Base-by-base conservation (phyloP, 331 rosid genomes). In the Quercus phellos region DNA sequence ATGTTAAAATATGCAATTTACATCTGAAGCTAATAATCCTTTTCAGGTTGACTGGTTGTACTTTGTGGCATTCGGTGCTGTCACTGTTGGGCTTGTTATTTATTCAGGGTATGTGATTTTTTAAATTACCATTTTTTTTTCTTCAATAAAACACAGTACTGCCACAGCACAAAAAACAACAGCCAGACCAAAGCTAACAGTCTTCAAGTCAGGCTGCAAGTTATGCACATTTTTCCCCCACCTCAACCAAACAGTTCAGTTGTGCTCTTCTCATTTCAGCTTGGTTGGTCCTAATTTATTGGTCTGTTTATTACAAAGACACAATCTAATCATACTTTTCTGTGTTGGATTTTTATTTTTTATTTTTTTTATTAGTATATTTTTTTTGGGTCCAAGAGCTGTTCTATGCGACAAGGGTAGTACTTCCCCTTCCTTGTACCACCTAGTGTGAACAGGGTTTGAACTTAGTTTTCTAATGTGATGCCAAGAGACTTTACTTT, bases 1-100 rank as follows among this genome's bases (percentile, higher is more conserved):
- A 12, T 10, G 51, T 16, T 84, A 51, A 43, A 68, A 71, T 12
- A 27, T 73, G 63, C 58, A 74, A 71, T 80, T 77, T 46, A 55
- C 59, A n/a, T 76, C 53, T 76, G 24, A 81, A 29, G 34, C 79
- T 66, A 75, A 77, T 60, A 21, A 64, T 77, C 73, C 70, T 81
- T 83, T 80, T 46, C 85, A 94, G 99, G 97, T 94, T 66, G 99
- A 94, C 84, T 94, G 99, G 99, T 85, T 94, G 90, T 94, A 92
- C 86, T 92, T 80, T 74, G 72, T 92, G 72, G 97, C 98, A 11
- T 94, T 94, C 68, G 97, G 87, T 61, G 88, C 82, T 46, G 97
- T 94, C 58, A 75, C 83, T 13, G 32, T 76, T 76, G 99, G 99
- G 51, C 89, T 94, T 72, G 50, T 94, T 64, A 81, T 94, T 85